A percentile compares a stretch with the other conserved stretches of the same genome.
These are phyloP conservation scores for Eucalyptus marginata DNA, from an alignment of 345 rosid genomes.

Conservation along the genomic window DNA sequence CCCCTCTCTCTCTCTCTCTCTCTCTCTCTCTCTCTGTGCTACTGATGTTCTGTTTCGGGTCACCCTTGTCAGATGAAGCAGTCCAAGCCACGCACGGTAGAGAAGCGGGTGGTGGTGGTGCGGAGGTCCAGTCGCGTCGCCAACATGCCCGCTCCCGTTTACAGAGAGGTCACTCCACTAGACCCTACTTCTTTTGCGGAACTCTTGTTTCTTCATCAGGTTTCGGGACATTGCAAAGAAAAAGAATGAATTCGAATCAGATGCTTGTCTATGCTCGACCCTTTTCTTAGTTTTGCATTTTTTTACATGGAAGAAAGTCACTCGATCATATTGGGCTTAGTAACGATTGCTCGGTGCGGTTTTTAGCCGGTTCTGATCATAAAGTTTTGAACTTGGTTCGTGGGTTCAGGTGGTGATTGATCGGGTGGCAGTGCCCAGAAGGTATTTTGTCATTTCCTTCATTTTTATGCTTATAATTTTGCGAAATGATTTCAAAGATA, in stretches of 20 bases:
- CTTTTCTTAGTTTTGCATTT: background rate
- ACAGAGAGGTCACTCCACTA: conserved; percentile 35
- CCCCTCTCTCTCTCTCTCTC: background rate
- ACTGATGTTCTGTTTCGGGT: background rate
- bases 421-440: conserved; percentile 27
- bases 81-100: conserved; percentile 10
- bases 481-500: background rate
- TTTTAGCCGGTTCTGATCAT: background rate
- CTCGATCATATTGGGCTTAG: background rate
- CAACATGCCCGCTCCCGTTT: conserved; percentile 33
- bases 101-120: conserved; percentile 35
- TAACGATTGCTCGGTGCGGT: background rate
- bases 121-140: conserved; percentile 64
- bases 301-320: background rate
- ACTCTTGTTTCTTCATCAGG: background rate
- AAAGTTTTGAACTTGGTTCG: background rate
- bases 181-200: background rate
- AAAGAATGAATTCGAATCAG: background rate
- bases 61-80: conserved; percentile 28
- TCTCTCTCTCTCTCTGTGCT: background rate
- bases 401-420: conserved; percentile 20
- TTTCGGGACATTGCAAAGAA: background rate
- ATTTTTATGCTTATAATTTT: background rate
- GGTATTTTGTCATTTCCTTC: conserved; percentile 4
- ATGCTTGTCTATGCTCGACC: background rate